These are phyloP conservation scores for Gremmenia infestans DNA, from an alignment of 2,329 filamentous ascomycete species.

Conservation along the genomic window DNA sequence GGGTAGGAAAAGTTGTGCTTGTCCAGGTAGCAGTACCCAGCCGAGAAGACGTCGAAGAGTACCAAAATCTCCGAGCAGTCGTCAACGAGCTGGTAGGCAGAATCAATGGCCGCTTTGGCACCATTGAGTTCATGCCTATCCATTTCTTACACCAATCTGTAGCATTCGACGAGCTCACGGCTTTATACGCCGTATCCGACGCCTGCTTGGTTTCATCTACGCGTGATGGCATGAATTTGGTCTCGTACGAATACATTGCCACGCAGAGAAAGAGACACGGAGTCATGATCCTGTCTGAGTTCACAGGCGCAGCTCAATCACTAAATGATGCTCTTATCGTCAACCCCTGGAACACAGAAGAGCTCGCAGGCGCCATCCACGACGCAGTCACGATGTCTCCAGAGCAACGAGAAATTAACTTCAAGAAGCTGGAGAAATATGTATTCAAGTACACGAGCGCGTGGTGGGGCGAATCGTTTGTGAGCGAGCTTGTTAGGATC, in stretches of 20 bases:
- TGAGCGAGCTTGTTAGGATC: constrained; percentile 61
- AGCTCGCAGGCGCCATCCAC: constrained; percentile 87
- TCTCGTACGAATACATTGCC: constrained; percentile 97
- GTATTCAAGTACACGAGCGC: constrained; percentile 97
- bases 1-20: constrained; percentile 95
- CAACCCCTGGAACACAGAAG: constrained; percentile 98
- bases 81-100: constrained; percentile 95
- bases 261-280: constrained; percentile 87
- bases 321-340: constrained; percentile 91
- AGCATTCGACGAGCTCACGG: constrained; percentile 88
- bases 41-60: constrained; percentile 93
- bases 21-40: constrained; percentile 95
- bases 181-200: constrained; percentile 87
- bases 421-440: constrained; percentile 87
- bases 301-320: constrained; percentile 91
- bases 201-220: constrained; percentile 90
- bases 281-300: constrained; percentile 92
- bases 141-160: constrained; percentile 98
- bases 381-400: constrained; percentile 95
- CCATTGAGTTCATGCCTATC: constrained; percentile 97
- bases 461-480: constrained; percentile 95
- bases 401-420: constrained; percentile 81
- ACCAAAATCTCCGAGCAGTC: constrained; percentile 90
- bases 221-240: constrained; percentile 98
- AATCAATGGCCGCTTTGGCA: constrained; percentile 96